phyloP scores from a whole-genome alignment of 352 stramenopile species.

The Globisporangium paroecandrum region DNA sequence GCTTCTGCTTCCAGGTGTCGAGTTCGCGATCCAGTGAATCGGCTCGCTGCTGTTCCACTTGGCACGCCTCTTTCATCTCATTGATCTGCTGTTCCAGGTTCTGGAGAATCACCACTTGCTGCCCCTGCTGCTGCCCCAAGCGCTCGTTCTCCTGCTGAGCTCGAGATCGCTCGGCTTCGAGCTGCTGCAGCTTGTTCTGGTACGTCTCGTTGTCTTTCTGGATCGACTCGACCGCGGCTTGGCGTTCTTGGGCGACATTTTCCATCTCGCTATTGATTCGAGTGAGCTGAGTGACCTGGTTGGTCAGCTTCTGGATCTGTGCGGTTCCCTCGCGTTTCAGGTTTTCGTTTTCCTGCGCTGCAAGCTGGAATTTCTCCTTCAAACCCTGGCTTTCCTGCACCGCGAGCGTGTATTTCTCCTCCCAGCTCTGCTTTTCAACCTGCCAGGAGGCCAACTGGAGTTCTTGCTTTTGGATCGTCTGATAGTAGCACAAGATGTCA shows the following conservation, averaged over 20 bases:
- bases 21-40: conserved; percentile 34
- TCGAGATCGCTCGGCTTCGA: conserved; percentile 38
- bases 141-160: conserved; percentile 42
- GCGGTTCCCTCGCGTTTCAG: conserved; percentile 50
- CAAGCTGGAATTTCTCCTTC: conserved; percentile 67
- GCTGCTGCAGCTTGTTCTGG: conserved; percentile 37
- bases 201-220: conserved; percentile 41
- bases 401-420: conserved; percentile 74
- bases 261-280: conserved; percentile 51
- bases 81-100: conserved; percentile 38
- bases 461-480: conserved; percentile 63
- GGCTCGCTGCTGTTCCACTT: conserved; percentile 29
- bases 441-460: conserved; percentile 45
- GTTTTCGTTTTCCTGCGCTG: conserved; percentile 43
- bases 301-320: conserved; percentile 49
- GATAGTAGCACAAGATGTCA: not conserved
- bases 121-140: conserved; percentile 34
- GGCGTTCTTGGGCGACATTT: conserved; percentile 37
- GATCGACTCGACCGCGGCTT: conserved; percentile 29
- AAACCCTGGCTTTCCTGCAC: conserved; percentile 53
- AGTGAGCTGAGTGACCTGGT: conserved; percentile 45
- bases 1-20: conserved; percentile 33
- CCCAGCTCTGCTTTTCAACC: conserved; percentile 73
- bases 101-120: conserved; percentile 38
- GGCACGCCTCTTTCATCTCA: conserved; percentile 40